Evolutionary conservation across 2,329 filamentous ascomycete genomes (phyloP).

Genomic region (Penicillium sp.): DNA sequence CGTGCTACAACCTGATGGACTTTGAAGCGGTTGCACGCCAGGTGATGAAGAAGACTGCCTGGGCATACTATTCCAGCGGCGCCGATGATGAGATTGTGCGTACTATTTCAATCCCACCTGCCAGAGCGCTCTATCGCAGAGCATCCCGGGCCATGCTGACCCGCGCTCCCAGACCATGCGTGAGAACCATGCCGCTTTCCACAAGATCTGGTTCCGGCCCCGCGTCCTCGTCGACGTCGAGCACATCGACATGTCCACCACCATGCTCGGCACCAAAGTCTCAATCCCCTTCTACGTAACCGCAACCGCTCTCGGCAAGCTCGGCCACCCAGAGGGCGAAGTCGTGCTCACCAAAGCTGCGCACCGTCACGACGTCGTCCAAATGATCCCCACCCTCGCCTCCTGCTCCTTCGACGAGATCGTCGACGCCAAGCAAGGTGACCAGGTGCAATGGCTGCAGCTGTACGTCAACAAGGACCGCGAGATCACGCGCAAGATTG

Average conservation of each 20-base stretch:
- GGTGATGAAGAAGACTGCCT: constrained; percentile 93
- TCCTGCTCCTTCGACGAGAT: constrained; percentile 98
- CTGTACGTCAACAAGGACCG: constrained; percentile 97
- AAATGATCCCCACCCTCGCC: constrained; percentile 97
- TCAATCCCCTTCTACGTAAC: constrained; percentile 94
- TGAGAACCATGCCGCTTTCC: constrained; percentile 93
- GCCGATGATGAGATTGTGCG: constrained; percentile 83
- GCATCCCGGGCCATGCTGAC: constrained; percentile 9
- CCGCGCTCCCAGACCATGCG: constrained; percentile 68
- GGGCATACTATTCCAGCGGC: constrained; percentile 96
- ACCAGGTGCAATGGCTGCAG: constrained; percentile 94
- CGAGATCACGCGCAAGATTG: constrained; percentile 81
- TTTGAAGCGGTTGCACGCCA: constrained; percentile 89
- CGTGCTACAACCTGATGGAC: constrained; percentile 92
- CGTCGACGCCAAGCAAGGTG: constrained; percentile 72
- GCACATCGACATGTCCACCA: constrained; percentile 79
- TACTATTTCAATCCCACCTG: background rate
- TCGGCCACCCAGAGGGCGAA: constrained; percentile 91
- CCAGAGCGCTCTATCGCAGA: too few species aligned
- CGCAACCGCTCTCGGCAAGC: constrained; percentile 90
- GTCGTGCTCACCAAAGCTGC: constrained; percentile 84
- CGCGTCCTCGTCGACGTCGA: constrained; percentile 86
- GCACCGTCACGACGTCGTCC: constrained; percentile 80
- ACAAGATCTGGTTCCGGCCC: constrained; percentile 96
- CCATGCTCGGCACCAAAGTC: constrained; percentile 85